Base-by-base conservation (phyloP, 2,329 filamentous ascomycete genomes). In the Fusarium chlamydosporum region DNA sequence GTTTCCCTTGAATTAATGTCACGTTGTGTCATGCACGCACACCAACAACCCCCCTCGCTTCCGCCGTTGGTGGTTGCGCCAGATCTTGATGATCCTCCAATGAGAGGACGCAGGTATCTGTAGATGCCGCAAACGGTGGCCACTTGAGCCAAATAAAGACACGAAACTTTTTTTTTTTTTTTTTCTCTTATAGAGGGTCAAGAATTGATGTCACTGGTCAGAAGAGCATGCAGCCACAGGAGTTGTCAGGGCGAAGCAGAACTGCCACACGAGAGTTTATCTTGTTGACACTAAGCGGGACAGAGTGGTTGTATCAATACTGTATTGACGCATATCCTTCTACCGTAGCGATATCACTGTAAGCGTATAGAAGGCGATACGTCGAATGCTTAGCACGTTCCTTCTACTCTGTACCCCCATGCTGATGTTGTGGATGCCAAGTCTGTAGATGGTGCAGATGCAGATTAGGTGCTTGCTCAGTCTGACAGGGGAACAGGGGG, bases 141-240 rank as follows among this genome's bases (percentile, higher is more conserved):
- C 31, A 53, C 33, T 31, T 31, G 46, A 47, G 37, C 45, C 58
- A 65, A 65, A 65, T 65, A 65, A 65, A 65, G 61, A 60, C 35
- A 65, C 61, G 26, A 65, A 43, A 47, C 41, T 31, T 18, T 33
- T 34, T 43, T 20, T 23, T 23, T 23, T 23, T 23, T 23, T 23
- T n/a, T n/a, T n/a, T n/a, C n/a, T n/a, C n/a, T n/a, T 23, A 23
- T 5, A 60, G 61, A 65, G 61, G 61, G 61, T 54, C 54, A 53
- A 46, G 27, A 10, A 31, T 38, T 6, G 16, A 60, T 2, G 1
- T n/a, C n/a, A 65, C 26, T 65, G 61, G 61, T n/a, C 13, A 34
- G n/a, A 50, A 33, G 20, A 23, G 18, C 15, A 64, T 51, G 52
- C 53, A 64, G 60, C 61, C 60, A 65, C 59, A 50, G 34, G 23